Evolutionary conservation across 805 yeast genomes (phyloP).

Genomic region (Candida gorgasii): DNA sequence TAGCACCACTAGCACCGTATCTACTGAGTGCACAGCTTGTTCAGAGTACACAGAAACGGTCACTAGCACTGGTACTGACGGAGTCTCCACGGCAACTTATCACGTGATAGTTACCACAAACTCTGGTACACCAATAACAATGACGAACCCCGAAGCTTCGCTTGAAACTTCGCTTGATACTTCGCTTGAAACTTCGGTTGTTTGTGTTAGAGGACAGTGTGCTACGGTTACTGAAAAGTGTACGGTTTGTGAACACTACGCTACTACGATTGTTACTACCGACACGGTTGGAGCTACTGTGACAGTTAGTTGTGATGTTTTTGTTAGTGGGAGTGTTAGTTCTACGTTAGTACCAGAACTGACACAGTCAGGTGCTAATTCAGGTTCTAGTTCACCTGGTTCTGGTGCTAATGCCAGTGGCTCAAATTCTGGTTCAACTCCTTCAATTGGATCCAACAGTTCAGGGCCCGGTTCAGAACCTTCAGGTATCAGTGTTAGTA

Average conservation of each 20-base stretch:
- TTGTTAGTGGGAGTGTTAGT: conserved; percentile 11
- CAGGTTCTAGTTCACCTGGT: too few species aligned
- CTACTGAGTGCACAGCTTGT: too few species aligned
- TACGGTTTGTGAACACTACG: conserved; percentile 12
- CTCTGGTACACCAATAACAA: conserved; percentile 11
- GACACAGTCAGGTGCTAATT: too few species aligned
- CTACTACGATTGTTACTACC: conserved; percentile 16
- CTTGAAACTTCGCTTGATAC: conserved; percentile 13
- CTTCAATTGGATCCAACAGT: too few species aligned
- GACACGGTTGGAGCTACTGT: conserved; percentile 8
- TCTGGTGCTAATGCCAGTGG: too few species aligned
- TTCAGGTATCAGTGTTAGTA: too few species aligned
- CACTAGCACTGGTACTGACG: not conserved
- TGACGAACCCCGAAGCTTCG: too few species aligned
- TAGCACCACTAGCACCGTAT: too few species aligned
- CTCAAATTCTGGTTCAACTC: too few species aligned
- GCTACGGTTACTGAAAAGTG: conserved; percentile 13
- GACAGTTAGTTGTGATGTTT: conserved; percentile 12
- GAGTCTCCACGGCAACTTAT: not conserved
- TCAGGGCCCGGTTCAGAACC: too few species aligned
- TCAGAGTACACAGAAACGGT: too few species aligned
- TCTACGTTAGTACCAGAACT: conserved; percentile 4
- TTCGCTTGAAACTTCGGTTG: conserved; percentile 15
- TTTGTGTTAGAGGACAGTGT: conserved; percentile 9
- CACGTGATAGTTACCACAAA: not conserved